phyloP scores from a whole-genome alignment of 2,329 filamentous ascomycete species.

The Bisporella sp. region DNA sequence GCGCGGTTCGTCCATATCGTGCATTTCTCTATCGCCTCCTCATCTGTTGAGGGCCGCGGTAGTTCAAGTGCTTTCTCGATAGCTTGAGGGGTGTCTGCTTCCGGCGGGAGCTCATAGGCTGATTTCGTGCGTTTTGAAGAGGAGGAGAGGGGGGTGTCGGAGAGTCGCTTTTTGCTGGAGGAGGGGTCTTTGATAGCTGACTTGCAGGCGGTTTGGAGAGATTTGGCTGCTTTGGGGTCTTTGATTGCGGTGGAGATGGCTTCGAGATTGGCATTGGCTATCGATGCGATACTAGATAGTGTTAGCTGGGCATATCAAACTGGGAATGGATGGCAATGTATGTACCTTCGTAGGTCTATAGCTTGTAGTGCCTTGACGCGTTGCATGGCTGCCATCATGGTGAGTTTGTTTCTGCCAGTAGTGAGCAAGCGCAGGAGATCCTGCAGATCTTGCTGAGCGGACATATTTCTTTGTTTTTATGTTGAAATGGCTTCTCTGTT shows the following conservation, averaged over 20 bases:
- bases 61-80: slow-evolving; percentile 57
- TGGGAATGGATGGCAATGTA: neutral
- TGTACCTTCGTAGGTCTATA: slow-evolving; percentile 48
- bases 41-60: slow-evolving; percentile 45
- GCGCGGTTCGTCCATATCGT: slow-evolving; percentile 70
- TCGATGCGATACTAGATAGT: slow-evolving; percentile 20
- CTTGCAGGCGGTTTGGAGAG: slow-evolving; percentile 25
- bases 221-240: slow-evolving; percentile 26
- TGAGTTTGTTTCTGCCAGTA: slow-evolving; percentile 42
- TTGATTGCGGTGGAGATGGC: slow-evolving; percentile 17
- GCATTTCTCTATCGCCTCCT: slow-evolving; percentile 50
- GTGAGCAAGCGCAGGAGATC: slow-evolving; percentile 55
- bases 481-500: too few species aligned
- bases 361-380: slow-evolving; percentile 51
- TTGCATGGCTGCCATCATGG: slow-evolving; percentile 52
- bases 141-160: slow-evolving; percentile 10
- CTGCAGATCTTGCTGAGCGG: slow-evolving; percentile 51
- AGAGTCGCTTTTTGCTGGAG: slow-evolving; percentile 17
- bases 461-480: slow-evolving; percentile 33
- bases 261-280: slow-evolving; percentile 18
- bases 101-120: slow-evolving; percentile 20
- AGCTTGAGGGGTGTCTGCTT: slow-evolving; percentile 40
- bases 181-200: slow-evolving; percentile 12
- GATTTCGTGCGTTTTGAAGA: slow-evolving; percentile 21
- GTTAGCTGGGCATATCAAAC: slow-evolving; percentile 6